Conservation (phyloP, 805 yeast genomes). For the Teunomyces panamensis region DNA sequence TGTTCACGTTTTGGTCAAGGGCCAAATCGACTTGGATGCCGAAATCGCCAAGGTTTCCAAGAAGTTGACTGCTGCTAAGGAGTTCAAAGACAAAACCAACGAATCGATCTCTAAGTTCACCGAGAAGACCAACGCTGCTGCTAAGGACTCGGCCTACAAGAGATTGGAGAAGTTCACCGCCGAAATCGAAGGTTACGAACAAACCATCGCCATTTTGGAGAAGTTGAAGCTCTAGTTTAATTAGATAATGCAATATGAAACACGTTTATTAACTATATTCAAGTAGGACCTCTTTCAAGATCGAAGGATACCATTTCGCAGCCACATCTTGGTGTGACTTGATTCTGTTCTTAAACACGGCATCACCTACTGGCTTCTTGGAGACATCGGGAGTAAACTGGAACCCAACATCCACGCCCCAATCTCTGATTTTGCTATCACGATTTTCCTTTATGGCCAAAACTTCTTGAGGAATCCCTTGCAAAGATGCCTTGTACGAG, state of each 20-base stretch:
- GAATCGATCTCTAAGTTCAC: slow-evolving; percentile 82
- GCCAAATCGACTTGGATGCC: slow-evolving; percentile 87
- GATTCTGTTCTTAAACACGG: slow-evolving; percentile 45
- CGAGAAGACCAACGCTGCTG: slow-evolving; percentile 78
- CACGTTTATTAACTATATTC: slow-evolving; percentile 3
- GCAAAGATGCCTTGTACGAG: slow-evolving; percentile 26
- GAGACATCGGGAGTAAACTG: slow-evolving; percentile 36
- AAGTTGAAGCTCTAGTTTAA: slow-evolving; percentile 53
- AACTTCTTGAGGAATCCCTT: slow-evolving; percentile 26
- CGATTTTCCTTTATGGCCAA: slow-evolving; percentile 29
- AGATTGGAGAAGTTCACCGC: slow-evolving; percentile 72
- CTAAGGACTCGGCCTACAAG: slow-evolving; percentile 69
- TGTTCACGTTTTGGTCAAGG: slow-evolving; percentile 90
- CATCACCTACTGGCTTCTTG: slow-evolving; percentile 44
- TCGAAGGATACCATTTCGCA: slow-evolving; percentile 40
- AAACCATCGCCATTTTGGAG: slow-evolving; percentile 82
- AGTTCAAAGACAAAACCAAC: slow-evolving; percentile 58
- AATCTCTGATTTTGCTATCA: slow-evolving; percentile 30
- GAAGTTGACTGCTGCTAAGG: slow-evolving; percentile 67
- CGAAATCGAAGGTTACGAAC: slow-evolving; percentile 85
- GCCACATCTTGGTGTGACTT: slow-evolving; percentile 45
- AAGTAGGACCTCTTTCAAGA: slow-evolving; percentile 29
- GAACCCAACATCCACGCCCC: slow-evolving; percentile 40
- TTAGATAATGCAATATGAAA: neutral
- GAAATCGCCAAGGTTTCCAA: slow-evolving; percentile 81